phyloP scores from a whole-genome alignment of 169 alveolate species.

The Blepharisma undulans region DNA sequence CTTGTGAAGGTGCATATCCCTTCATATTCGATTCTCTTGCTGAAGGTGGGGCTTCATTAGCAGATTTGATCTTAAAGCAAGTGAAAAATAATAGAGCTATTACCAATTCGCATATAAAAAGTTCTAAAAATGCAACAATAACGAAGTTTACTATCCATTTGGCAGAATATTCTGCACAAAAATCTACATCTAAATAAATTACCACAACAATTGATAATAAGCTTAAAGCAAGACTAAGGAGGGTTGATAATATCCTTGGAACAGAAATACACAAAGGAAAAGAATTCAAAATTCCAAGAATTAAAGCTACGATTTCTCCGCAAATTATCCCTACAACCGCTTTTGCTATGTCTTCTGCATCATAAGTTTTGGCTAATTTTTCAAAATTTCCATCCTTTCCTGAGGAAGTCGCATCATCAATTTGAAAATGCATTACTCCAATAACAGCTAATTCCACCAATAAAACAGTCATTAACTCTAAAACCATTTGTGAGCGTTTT shows the following conservation, averaged over 20 bases:
- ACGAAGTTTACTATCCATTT: background rate
- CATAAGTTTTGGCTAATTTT: background rate
- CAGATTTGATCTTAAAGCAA: background rate
- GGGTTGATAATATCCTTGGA: background rate
- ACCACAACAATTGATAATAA: background rate
- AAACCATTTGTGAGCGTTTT: background rate
- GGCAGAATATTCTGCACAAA: background rate
- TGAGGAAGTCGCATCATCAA: background rate
- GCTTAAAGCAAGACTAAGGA: background rate
- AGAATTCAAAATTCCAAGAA: background rate
- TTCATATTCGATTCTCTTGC: background rate
- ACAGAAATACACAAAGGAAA: background rate
- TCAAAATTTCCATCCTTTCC: background rate
- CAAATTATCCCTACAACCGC: background rate
- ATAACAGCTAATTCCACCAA: background rate
- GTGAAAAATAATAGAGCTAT: background rate
- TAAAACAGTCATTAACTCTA: background rate
- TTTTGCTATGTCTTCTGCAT: background rate
- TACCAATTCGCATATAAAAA: background rate
- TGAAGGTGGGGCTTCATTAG: background rate
- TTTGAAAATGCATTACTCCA: background rate
- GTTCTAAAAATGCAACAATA: background rate
- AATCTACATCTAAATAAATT: background rate
- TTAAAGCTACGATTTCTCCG: background rate
- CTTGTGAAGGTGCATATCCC: background rate